Evolutionary conservation across 257 asterid species (phyloP).

Genomic region (Linaria vulgaris): DNA sequence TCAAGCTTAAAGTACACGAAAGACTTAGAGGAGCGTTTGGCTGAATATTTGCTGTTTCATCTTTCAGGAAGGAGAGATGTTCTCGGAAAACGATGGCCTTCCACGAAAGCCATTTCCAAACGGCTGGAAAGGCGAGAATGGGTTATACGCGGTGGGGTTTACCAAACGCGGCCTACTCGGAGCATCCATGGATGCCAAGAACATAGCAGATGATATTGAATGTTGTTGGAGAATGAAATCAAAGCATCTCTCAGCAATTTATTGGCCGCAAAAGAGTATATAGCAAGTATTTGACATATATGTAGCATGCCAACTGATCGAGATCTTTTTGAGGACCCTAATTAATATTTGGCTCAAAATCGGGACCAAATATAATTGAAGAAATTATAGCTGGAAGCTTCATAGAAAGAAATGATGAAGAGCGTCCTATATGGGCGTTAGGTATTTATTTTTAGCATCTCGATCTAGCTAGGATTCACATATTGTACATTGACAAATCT

Average conservation of each 20-base stretch:
- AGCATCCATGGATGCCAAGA: slow-evolving; percentile 65
- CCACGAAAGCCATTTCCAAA: slow-evolving; percentile 87
- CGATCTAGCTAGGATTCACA: slow-evolving; percentile 9
- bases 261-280: no score
- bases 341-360: no score
- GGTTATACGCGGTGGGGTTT: slow-evolving; percentile 90
- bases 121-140: slow-evolving; percentile 93
- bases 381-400: no score
- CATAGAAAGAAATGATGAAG: no score
- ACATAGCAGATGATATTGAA: slow-evolving; percentile 55
- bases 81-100: slow-evolving; percentile 77
- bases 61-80: slow-evolving; percentile 70
- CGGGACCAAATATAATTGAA: no score
- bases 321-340: no score
- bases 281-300: no score
- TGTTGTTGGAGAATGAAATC: slow-evolving; percentile 46
- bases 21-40: slow-evolving; percentile 31
- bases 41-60: slow-evolving; percentile 3
- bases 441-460: no score
- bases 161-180: slow-evolving; percentile 86
- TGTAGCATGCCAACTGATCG: no score
- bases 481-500: slow-evolving; percentile 39
- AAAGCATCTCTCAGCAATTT: no score
- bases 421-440: no score
- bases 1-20: no score